Conservation (phyloP, 352 stramenopile genomes). For the Pythium guiyangense region DNA sequence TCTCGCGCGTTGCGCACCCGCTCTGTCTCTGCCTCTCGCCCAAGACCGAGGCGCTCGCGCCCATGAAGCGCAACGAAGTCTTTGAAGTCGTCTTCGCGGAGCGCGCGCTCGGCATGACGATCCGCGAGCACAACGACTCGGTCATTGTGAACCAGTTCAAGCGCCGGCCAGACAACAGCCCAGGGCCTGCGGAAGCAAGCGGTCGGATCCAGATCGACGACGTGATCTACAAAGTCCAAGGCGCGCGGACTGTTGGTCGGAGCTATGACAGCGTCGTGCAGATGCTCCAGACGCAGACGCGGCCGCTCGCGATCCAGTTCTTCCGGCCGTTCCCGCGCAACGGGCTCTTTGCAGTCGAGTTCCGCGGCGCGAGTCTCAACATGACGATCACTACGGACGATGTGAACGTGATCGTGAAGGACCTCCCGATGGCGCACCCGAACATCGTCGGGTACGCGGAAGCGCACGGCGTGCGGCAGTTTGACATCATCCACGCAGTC, state of each 20-base stretch:
- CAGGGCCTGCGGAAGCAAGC: slow-evolving; percentile 52
- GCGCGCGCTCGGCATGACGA: slow-evolving; percentile 73
- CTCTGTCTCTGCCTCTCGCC: slow-evolving; percentile 79
- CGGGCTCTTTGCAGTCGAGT: slow-evolving; percentile 81
- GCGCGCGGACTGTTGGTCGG: slow-evolving; percentile 61
- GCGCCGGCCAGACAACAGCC: slow-evolving; percentile 40
- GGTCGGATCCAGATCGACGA: slow-evolving; percentile 59
- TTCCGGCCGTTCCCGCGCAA: slow-evolving; percentile 74
- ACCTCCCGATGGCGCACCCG: slow-evolving; percentile 72
- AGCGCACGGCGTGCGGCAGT: slow-evolving; percentile 73
- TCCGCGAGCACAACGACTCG: slow-evolving; percentile 79
- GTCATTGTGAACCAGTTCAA: slow-evolving; percentile 87
- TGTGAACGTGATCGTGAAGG: slow-evolving; percentile 81
- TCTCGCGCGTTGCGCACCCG: slow-evolving; percentile 42
- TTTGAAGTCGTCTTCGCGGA: slow-evolving; percentile 78
- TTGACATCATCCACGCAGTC: slow-evolving; percentile 75
- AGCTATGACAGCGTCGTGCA: slow-evolving; percentile 83
- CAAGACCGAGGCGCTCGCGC: slow-evolving; percentile 77
- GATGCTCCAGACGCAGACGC: slow-evolving; percentile 80
- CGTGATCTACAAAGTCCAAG: slow-evolving; percentile 87
- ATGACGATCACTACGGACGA: slow-evolving; percentile 87
- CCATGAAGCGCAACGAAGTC: slow-evolving; percentile 76
- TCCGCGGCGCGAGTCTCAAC: slow-evolving; percentile 71
- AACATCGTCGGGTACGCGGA: slow-evolving; percentile 85
- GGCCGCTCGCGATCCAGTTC: slow-evolving; percentile 75